Evolutionary conservation across 139 green algal species (phyloP), one percentile per base, ranked within the genome.

Genomic region (Ulvella scutata): DNA sequence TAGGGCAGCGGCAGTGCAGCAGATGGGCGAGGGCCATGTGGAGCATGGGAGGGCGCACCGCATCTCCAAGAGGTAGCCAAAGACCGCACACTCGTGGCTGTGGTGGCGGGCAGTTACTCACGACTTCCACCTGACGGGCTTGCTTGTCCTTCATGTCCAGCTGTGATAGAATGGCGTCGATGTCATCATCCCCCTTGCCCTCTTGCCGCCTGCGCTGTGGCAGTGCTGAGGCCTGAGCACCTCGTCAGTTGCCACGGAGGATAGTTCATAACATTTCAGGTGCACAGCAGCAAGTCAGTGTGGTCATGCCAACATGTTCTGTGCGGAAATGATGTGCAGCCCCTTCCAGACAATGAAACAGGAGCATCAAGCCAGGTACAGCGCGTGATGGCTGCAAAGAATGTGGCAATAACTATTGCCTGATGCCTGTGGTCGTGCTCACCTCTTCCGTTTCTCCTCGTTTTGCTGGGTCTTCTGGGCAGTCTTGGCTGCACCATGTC

Each of bases 151-250:
- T 78, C 37, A 90, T 51, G 37, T 83, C 82, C 73, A 96, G 92
- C 77, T 87, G 79, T 7, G 82, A 82, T 38, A 98, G 82, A 67
- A 96, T 75, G 0, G 89, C 89, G 62, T 97, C 92, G 33, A 97
- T 87, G 84, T 97, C 89, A 59, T 96, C 92, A 76, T 96, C 92
- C 31, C 90, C 51, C 33, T 9, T 83, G 2, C 81, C 79, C 73
- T 29, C 37, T 3, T 26, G 17, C n/a, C 4, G 61, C 23, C 20
- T 36, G 75, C 26, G 39, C 20, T 31, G 3, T 36, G 4, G 59
- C n/a, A 3, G 9, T 6, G 26, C 2, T 61, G 4, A 4, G 72
- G 17, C 9, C 17, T 39, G 28, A 29, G 31, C 21, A 13, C 39
- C 81, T 3, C 61, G 10, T 23, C 80, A 62, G 37, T 87, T n/a